Evolutionary conservation across 768 basidiomycete genomes (phyloP).

Genomic region (Lentinula aciculospora): DNA sequence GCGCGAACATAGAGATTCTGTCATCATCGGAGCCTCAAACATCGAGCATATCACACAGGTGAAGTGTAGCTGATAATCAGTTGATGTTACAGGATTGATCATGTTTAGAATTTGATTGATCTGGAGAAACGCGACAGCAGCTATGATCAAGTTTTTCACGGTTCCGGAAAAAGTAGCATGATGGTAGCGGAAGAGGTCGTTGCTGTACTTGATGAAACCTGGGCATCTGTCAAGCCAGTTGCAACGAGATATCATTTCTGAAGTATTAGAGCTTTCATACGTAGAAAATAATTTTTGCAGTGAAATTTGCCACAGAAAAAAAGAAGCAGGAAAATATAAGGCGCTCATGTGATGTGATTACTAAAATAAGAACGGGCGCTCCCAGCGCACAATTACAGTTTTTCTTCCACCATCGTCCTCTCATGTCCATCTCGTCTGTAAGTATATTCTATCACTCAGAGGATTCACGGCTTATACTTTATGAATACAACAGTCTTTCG

Average conservation of each 20-base stretch:
- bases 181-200: not conserved
- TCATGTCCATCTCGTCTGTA: not conserved
- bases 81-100: too few relatives aligned
- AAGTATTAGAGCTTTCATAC: not conserved
- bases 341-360: not conserved
- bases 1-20: slow-evolving; percentile 40
- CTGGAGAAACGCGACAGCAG: slow-evolving; percentile 4
- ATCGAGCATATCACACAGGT: slow-evolving; percentile 15
- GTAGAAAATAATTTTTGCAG: too few relatives aligned
- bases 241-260: slow-evolving; percentile 1
- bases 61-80: too few relatives aligned
- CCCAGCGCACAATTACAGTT: not conserved
- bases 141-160: not conserved
- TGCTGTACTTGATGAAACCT: not conserved
- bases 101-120: slow-evolving; percentile 5
- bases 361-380: not conserved
- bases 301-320: too few relatives aligned
- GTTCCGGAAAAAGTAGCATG: not conserved
- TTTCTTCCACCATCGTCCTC: not conserved
- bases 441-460: not conserved
- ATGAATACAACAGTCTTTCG: not conserved
- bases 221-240: not conserved
- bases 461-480: not conserved
- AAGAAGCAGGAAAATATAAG: too few relatives aligned
- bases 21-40: slow-evolving; percentile 59